Base-by-base conservation (phyloP, 2,329 filamentous ascomycete species). In the Colletotrichum cereale region DNA sequence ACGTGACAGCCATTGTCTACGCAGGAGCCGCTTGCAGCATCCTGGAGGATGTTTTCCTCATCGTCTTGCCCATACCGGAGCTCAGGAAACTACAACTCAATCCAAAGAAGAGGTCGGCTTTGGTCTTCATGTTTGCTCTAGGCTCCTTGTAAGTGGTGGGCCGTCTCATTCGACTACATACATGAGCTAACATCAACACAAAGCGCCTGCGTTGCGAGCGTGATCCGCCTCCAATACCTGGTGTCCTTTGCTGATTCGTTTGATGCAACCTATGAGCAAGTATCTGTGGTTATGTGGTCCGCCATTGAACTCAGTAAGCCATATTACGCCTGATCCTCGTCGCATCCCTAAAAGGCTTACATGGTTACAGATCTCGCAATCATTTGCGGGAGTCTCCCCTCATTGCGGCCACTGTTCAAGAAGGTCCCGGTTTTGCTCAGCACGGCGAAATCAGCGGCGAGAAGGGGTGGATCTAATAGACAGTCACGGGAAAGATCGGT, bases 361-460 rank as follows among this genome's bases (percentile, higher is more conserved):
- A 29, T 7, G 24, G 12, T 14, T 18, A 12, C 6, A 50, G 47
- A 76, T 56, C 72, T 78, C 2, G 84, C 82, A 3, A 84, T 86
- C 29, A 79, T 80, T n/a, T 84, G 79, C 6, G 84, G 82, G 56
- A 85, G 83, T 57, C 81, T 84, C 1, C 78, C 79, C 4, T 79
- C 82, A 10, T 81, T 78, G 2, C 84, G 82, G 0, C 84, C 81
- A 8, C 81, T 85, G 5, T 38, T 71, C 57, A 53, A 66, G 66
- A 58, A 38, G 7, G 1, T 50, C 1, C 42, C 31, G 16, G 24
- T 26, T 3, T 5, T 29, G 2, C 14, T 62, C 4, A 38, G 14
- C 5, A 34, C 31, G 14, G 34, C 34, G 3, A 38, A 8, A 24
- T 26, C 58, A 7, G 26, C 29, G 10, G 14, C 24, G 14, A 24